Conservation (phyloP, 2,329 filamentous ascomycete genomes). For the Venturia nashicola region DNA sequence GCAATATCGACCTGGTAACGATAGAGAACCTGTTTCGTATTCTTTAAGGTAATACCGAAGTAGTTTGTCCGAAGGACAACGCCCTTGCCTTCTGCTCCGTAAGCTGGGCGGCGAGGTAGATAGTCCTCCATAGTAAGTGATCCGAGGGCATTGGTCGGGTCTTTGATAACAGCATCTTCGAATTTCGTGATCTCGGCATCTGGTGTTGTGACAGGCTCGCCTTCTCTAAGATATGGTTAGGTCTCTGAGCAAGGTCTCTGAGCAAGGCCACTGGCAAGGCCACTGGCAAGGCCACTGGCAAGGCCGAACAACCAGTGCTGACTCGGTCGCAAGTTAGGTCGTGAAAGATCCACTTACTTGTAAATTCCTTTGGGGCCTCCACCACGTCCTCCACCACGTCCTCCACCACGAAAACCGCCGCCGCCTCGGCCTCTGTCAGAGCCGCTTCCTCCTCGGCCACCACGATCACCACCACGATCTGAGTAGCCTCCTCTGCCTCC, state of each 20-base stretch:
- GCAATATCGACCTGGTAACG: constrained; percentile 16
- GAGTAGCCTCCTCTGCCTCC: constrained; percentile 8
- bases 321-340: background rate
- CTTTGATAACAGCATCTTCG: constrained; percentile 19
- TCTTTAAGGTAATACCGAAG: constrained; percentile 17
- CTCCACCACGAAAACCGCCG: background rate
- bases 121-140: background rate
- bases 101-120: constrained; percentile 7
- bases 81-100: constrained; percentile 14
- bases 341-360: background rate
- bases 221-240: background rate
- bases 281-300: too few relatives aligned
- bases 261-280: background rate
- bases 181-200: constrained; percentile 15
- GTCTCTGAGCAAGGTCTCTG: too few relatives aligned
- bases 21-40: constrained; percentile 13
- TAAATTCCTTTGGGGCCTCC: background rate
- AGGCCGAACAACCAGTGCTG: background rate
- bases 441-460: background rate
- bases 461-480: background rate
- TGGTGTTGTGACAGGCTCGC: constrained; percentile 5
- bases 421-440: background rate
- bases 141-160: constrained; percentile 16
- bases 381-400: background rate
- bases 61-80: constrained; percentile 21